phyloP scores from a whole-genome alignment of 2,329 filamentous ascomycete species.

The Diaporthe humulicola region DNA sequence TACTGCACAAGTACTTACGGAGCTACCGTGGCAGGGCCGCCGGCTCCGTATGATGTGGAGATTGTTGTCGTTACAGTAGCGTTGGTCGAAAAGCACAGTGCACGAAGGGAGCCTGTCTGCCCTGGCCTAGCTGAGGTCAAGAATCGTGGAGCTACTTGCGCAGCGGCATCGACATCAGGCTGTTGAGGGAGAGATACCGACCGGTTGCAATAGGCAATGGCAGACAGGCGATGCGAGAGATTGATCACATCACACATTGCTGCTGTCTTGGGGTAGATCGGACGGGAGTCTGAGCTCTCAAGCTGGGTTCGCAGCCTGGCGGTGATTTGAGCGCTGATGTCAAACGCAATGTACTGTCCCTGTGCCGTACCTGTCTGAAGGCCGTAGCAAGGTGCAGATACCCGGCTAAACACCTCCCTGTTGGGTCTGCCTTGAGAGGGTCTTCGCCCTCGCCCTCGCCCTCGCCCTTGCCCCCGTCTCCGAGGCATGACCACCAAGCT shows the following conservation, averaged over 20 bases:
- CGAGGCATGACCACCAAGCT: background rate
- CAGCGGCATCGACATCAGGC: constrained; percentile 13
- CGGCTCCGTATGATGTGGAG: constrained; percentile 32
- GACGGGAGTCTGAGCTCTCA: constrained; percentile 31
- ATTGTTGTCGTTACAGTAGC: constrained; percentile 33
- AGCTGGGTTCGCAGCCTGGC: constrained; percentile 22
- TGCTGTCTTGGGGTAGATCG: constrained; percentile 25
- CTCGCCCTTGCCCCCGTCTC: background rate
- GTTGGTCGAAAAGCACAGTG: constrained; percentile 28
- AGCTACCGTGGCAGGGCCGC: constrained; percentile 34
- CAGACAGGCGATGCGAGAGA: constrained; percentile 24
- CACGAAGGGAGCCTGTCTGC: constrained; percentile 1
- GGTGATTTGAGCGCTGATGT: constrained; percentile 29
- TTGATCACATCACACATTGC: constrained; percentile 17
- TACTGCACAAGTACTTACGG: constrained; percentile 31
- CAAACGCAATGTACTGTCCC: constrained; percentile 2
- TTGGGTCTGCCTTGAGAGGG: constrained; percentile 6
- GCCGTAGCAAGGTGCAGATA: background rate
- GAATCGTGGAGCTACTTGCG: background rate
- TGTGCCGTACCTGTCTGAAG: background rate
- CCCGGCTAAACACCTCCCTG: background rate
- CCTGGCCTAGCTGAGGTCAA: background rate
- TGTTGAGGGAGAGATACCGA: background rate
- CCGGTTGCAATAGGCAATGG: constrained; percentile 27
- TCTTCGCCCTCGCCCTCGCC: background rate